Evolutionary conservation across 768 basidiomycete species (phyloP), one percentile per base, ranked within the genome.

Genomic region (Kwoniella mangroviensis): DNA sequence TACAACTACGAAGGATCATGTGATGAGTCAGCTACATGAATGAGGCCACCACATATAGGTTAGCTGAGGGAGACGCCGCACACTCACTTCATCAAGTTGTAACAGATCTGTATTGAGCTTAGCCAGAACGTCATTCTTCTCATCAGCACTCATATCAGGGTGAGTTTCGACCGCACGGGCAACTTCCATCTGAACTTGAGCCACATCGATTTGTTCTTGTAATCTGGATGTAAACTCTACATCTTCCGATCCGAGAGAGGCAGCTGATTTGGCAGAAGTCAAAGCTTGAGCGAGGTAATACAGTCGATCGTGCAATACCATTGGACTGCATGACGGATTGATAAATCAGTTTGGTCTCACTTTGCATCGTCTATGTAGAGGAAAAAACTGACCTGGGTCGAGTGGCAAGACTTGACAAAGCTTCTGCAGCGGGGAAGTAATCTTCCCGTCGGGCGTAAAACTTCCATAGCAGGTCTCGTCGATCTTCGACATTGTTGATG

Each of bases 151-250:
- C 63, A 84, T 70, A 22, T 78, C 77, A 3, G 64, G 65, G 52
- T 78, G 65, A 73, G 88, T 87, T 67, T 88, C 87, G 51, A 90
- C 75, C 7, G 79, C 82, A 73, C 91, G 88, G 77, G 89, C 92
- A 57, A 97, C 87, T 82, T 98, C 96, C n/a, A 95, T 85, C 79
- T 99, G 97, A 10, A 98, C 93, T 84, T 96, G 92, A 6, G 94
- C 92, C 26, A 99, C 97, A 54, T 99, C 97, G 13, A 98, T 87
- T 80, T 94, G 94, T 83, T 99, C 97, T 85, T 98, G 95, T 21
- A 97, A 86, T 74, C 92, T 91, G 0, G 91, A 93, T n/a, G 96
- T 87, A 86, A 98, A 97, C 60, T 92, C 90, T 60, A 98, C 93
- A n/a, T 93, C 92, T 74, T 94, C 91, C 68, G 88, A 86, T 11